phyloP scores from a whole-genome alignment of 495 filamentous ascomycete species.

The Neurospora tetrasperma region DNA sequence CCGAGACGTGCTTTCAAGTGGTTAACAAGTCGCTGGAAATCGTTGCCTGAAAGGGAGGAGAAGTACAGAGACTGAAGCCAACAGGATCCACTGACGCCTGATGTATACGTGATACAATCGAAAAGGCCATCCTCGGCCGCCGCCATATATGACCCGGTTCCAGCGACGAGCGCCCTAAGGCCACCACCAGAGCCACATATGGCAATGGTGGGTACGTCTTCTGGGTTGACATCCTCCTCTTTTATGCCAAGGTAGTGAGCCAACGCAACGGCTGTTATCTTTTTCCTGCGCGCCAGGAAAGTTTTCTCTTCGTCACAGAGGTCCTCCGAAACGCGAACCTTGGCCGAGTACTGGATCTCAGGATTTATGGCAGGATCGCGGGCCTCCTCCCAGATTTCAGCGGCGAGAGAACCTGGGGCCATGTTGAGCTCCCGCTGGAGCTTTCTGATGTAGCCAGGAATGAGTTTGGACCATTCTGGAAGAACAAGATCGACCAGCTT shows the following conservation, averaged over 20 bases:
- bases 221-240: constrained; percentile 73
- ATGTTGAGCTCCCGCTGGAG: constrained; percentile 81
- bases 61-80: constrained; percentile 89
- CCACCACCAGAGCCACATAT: constrained; percentile 91
- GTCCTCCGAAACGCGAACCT: constrained; percentile 69
- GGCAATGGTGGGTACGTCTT: constrained; percentile 87
- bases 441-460: constrained; percentile 73
- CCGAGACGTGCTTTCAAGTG: constrained; percentile 79
- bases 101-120: constrained; percentile 87
- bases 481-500: constrained; percentile 59
- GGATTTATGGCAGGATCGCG: constrained; percentile 73
- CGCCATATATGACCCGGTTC: constrained; percentile 72
- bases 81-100: constrained; percentile 89
- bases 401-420: constrained; percentile 74
- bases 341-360: constrained; percentile 70
- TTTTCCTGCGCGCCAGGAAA: constrained; percentile 56
- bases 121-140: constrained; percentile 77
- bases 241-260: constrained; percentile 70
- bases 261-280: constrained; percentile 56
- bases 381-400: constrained; percentile 89
- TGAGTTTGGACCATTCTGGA: constrained; percentile 67
- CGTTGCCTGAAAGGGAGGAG: constrained; percentile 61
- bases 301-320: constrained; percentile 74
- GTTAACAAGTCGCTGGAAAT: constrained; percentile 56
- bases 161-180: constrained; percentile 78